Base-by-base conservation (phyloP, 2,329 filamentous ascomycete species). In the Alternaria arborescens region DNA sequence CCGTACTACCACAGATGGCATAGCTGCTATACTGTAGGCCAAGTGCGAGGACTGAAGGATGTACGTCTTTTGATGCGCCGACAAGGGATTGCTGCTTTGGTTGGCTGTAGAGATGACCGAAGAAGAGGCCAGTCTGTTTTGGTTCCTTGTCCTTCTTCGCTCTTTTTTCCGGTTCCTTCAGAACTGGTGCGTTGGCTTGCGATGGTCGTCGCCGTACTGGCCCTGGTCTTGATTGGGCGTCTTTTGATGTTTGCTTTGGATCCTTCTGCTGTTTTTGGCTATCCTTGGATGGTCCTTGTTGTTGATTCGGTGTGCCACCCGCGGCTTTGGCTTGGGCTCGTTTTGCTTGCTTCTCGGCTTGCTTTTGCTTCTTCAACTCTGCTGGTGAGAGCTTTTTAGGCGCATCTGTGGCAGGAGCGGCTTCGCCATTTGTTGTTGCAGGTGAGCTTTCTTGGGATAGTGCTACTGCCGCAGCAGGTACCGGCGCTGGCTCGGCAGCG, bases 21-120 rank as follows among this genome's bases (percentile, higher is more conserved):
- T 97, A 98, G 61, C 89, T 89, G 70, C 90, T 91, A 85, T 98
- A 93, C 79, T 97, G 92, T 77, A 98, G 87, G 8, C 94, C 95
- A 47, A 98, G 83, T 1, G 91, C 88, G 66, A 97, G 82, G 2
- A 99, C 89, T 1, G 91, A 89, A 3, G 94, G 93, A 76, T 98
- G 92, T 20, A 98, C 92, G 66, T 91, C 89, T 72, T 90, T 90
- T 14, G 82, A 83, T 20, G 85, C 86, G 28, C 86, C 87, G 8
- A 68, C 84, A 64, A 90, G 82, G 5, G 84, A 86, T 52, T 85
- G 86, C 56, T 83, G 91, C 81, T 87, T 90, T 82, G 86, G 91
- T 83, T 82, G 92, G 77, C 91, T 89, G 72, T 92, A 91, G 53
- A 97, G 79, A 80, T 97, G 93, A 70, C 92, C 91, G 80, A 97